Evolutionary conservation across 148 eudicot species (phyloP), one percentile per base, ranked within the genome.

Genomic region (Arbutus unedo): DNA sequence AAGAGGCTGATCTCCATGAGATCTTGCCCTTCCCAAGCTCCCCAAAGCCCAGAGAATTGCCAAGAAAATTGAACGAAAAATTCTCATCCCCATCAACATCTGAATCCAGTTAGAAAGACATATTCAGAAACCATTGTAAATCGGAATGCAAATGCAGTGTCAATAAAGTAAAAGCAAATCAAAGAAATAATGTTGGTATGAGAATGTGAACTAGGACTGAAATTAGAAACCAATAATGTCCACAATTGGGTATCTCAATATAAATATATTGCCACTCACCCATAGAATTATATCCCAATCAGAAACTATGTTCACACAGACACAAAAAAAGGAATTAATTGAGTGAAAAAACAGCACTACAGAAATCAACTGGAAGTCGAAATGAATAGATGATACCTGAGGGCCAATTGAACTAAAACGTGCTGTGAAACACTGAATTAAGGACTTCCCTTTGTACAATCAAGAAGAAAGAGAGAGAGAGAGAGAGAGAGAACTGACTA

Each of bases 1-100:
- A 76, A 96, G 90, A 50, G 99, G 97, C 54, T 94, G 98, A 87
- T 82, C 92, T 79, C 90, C 93, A 84, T 91, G 91, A 50, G 93
- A 90, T 51, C 74, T 31, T 38, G 74, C 90, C 70, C 84, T 81
- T 45, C 83, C 74, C 15, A 90, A 81, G 83, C 50, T 81, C 81
- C 59, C 75, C 5, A 85, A 81, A 85, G 84, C 83, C 85, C 83
- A 85, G 48, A 88, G 48, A 85, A 89, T 76, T 84, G 83, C 84
- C 83, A 81, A 83, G 49, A 90, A 62, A 54, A 72, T 82, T 62
- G 85, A 66, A 76, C 78, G 77, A 54, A 81, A 72, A 85, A 48
- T 59, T 78, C 77, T 68, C 89, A 85, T 85, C 66, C 25, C 73
- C 57, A 83, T 62, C 49, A 70, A 80, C 8, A 80, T 71, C 83